These are phyloP conservation scores for Pseudozyma tsukubaensis DNA, from an alignment of 1,284 basidiomycete genomes.

Conservation along the genomic window DNA sequence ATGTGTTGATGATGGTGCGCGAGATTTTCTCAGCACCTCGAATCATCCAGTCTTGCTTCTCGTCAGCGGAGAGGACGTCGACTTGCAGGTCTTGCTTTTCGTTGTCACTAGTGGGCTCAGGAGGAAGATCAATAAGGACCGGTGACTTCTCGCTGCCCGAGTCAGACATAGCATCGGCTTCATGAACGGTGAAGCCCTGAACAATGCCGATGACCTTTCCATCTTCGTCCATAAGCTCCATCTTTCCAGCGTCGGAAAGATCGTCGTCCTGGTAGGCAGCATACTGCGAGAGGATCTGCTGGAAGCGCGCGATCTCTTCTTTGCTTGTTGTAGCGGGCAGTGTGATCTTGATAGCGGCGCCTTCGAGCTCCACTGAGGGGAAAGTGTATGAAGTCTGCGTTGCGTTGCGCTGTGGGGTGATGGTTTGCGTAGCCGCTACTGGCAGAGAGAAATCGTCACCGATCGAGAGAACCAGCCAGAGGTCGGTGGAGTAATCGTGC, in stretches of 20 bases:
- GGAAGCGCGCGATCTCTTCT: conserved; percentile 27
- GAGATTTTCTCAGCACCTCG: conserved; percentile 60
- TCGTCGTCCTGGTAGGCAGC: conserved; percentile 53
- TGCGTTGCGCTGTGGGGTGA: conserved; percentile 31
- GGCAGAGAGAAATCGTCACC: conserved; percentile 48
- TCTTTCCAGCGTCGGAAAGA: conserved; percentile 33
- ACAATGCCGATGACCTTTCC: conserved; percentile 53
- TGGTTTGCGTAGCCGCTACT: conserved; percentile 42
- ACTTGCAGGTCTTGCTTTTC: conserved; percentile 36
- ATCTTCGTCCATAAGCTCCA: conserved; percentile 60
- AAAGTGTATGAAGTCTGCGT: conserved; percentile 37
- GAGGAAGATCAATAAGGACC: conserved; percentile 53
- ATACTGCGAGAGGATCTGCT: conserved; percentile 57
- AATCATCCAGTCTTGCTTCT: conserved; percentile 56
- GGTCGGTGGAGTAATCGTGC: conserved; percentile 41
- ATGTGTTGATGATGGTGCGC: conserved; percentile 60
- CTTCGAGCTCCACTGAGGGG: conserved; percentile 49
- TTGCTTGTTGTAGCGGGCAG: conserved; percentile 30
- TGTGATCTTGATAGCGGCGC: conserved; percentile 47
- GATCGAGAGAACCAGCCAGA: conserved; percentile 55
- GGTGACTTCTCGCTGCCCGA: conserved; percentile 57
- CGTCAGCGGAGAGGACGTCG: conserved; percentile 34
- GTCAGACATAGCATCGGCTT: conserved; percentile 43
- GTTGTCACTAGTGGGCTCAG: conserved; percentile 30
- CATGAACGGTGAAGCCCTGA: conserved; percentile 44